Evolutionary conservation across 345 rosid species (phyloP).

Genomic region (Syzygium jambos): DNA sequence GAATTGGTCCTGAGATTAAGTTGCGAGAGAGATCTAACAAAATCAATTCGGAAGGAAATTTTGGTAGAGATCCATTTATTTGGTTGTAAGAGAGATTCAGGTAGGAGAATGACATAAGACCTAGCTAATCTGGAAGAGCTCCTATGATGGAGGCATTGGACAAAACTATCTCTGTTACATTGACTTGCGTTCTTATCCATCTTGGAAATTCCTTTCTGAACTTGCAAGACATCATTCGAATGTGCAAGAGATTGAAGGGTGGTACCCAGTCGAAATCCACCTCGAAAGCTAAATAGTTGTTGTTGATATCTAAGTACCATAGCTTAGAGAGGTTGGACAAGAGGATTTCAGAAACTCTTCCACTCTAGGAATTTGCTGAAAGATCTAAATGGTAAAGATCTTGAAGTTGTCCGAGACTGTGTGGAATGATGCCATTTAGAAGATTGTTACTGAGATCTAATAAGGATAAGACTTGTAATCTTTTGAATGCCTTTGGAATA

Average conservation of each 20-base stretch:
- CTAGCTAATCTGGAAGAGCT: not conserved
- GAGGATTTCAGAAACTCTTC: not conserved
- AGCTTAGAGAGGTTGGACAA: not conserved
- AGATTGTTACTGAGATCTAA: not conserved
- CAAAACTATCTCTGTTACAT: not conserved
- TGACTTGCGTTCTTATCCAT: not conserved
- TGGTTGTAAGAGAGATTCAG: not conserved
- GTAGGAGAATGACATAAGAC: not conserved
- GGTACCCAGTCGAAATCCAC: not conserved
- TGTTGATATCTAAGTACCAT: not conserved
- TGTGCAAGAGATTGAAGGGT: not conserved
- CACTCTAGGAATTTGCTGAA: not conserved
- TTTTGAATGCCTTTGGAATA: not conserved
- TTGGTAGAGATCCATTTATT: not conserved
- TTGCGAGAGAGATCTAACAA: not conserved
- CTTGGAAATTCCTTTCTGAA: accelerated
- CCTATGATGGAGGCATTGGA: not conserved
- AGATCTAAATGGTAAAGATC: not conserved
- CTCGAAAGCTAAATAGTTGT: not conserved
- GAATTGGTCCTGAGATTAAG: not conserved
- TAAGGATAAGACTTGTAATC: not conserved
- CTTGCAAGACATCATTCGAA: not conserved
- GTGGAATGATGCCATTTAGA: not conserved
- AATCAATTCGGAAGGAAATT: not conserved
- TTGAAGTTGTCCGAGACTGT: not conserved